Conservation (phyloP, 1,284 basidiomycete genomes). For the Sanghuangporus sanghuang region DNA sequence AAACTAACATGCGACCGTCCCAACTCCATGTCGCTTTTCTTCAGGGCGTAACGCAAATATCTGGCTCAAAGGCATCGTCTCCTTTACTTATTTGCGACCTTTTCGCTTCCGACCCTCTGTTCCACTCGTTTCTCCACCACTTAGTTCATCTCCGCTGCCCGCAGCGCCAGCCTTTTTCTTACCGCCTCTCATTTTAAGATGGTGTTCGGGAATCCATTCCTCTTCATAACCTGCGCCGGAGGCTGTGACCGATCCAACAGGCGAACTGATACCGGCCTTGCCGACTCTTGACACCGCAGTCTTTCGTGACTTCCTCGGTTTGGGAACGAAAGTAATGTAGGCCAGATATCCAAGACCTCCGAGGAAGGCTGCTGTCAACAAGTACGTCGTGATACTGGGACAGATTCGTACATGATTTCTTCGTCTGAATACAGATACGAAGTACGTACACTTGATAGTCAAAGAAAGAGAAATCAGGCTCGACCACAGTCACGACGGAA, state of each 20-base stretch:
- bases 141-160: conserved; percentile 66
- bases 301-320: conserved; percentile 46
- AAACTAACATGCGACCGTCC: neutral
- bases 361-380: conserved; percentile 63
- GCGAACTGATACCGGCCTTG: conserved; percentile 38
- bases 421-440: neutral
- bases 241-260: conserved; percentile 58
- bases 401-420: neutral
- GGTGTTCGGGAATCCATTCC: conserved; percentile 90
- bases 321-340: conserved; percentile 64
- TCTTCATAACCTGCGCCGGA: conserved; percentile 77
- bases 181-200: conserved; percentile 65
- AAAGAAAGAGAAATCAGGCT: conserved; percentile 74
- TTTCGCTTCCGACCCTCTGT: conserved; percentile 55
- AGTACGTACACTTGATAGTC: conserved; percentile 72
- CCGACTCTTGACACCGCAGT: conserved; percentile 22
- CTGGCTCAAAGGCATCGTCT: too few species aligned
- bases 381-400: conserved; percentile 70
- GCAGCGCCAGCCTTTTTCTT: conserved; percentile 41
- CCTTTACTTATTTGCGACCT: conserved; percentile 42
- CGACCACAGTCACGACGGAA: conserved; percentile 76
- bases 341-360: conserved; percentile 63
- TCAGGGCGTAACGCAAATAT: neutral
- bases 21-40: neutral
- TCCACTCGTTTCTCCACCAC: conserved; percentile 52